Evolutionary conservation across 1,284 basidiomycete species (phyloP).

Genomic region (Cryptococcus sp.): DNA sequence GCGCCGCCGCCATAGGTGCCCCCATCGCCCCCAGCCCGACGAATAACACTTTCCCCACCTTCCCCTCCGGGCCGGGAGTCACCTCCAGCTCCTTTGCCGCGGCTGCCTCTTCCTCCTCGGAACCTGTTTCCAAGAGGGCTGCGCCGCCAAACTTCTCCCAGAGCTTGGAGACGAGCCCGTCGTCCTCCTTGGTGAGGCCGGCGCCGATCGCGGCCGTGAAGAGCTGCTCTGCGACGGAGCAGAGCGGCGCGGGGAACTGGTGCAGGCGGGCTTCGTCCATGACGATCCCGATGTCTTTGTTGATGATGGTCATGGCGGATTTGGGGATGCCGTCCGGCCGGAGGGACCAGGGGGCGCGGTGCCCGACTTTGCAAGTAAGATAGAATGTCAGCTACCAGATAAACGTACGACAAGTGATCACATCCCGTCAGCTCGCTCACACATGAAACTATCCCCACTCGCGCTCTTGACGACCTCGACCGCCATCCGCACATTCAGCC

Average conservation of each 20-base stretch:
- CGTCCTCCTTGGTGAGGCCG: conserved; percentile 33
- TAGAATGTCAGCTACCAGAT: not conserved
- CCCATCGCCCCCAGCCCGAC: conserved; percentile 38
- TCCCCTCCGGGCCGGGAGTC: conserved; percentile 1
- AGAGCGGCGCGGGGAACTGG: conserved; percentile 36
- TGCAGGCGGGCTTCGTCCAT: conserved; percentile 37
- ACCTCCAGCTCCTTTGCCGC: conserved; percentile 28
- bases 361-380: conserved; percentile 22
- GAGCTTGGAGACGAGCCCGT: conserved; percentile 36
- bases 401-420: not conserved
- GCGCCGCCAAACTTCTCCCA: conserved; percentile 38
- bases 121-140: conserved; percentile 24
- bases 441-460: conserved; percentile 49
- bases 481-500: conserved; percentile 38
- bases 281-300: conserved; percentile 44
- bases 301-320: conserved; percentile 45
- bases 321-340: conserved; percentile 33
- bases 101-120: conserved; percentile 27
- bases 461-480: conserved; percentile 40
- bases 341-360: conserved; percentile 40
- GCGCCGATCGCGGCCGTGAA: conserved; percentile 36
- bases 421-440: conserved; percentile 14
- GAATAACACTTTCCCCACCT: conserved; percentile 26
- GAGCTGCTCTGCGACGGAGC: conserved; percentile 37
- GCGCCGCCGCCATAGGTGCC: conserved; percentile 23